Conservation (phyloP, 1,284 basidiomycete genomes). For the Malassezia obtusa region DNA sequence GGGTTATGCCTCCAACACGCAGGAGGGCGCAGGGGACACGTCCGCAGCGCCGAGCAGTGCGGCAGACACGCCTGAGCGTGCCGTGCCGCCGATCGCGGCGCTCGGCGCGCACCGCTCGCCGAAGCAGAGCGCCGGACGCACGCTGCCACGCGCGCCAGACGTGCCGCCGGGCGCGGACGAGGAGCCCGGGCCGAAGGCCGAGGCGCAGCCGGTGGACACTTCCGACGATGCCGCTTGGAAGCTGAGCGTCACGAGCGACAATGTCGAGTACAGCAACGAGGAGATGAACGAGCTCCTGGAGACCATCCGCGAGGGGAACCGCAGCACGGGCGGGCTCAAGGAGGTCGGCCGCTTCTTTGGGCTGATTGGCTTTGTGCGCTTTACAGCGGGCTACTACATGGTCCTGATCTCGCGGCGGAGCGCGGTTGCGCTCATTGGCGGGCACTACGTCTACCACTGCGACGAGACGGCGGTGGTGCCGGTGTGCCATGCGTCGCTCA, state of each 20-base stretch:
- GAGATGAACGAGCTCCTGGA: slow-evolving; percentile 82
- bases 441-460: slow-evolving; percentile 94
- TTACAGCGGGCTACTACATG: slow-evolving; percentile 47
- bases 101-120: slow-evolving; percentile 2
- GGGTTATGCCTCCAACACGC: neutral
- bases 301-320: slow-evolving; percentile 91
- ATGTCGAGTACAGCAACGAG: slow-evolving; percentile 63
- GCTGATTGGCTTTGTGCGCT: slow-evolving; percentile 55
- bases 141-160: neutral
- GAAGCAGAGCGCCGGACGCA: neutral
- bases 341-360: slow-evolving; percentile 55
- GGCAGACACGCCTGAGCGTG: slow-evolving; percentile 2
- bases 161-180: neutral
- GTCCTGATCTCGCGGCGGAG: slow-evolving; percentile 73
- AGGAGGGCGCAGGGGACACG: neutral
- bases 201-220: neutral
- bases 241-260: slow-evolving; percentile 38
- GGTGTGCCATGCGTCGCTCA: slow-evolving; percentile 32
- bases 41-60: neutral
- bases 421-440: slow-evolving; percentile 84
- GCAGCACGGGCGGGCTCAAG: slow-evolving; percentile 72
- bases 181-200: neutral
- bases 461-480: slow-evolving; percentile 80
- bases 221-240: slow-evolving; percentile 21
- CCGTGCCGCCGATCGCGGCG: slow-evolving; percentile 8